Evolutionary conservation across 371 early-diverging fungal genomes (phyloP), one percentile per base, ranked within the genome.

Genomic region (Mortierella sp.): DNA sequence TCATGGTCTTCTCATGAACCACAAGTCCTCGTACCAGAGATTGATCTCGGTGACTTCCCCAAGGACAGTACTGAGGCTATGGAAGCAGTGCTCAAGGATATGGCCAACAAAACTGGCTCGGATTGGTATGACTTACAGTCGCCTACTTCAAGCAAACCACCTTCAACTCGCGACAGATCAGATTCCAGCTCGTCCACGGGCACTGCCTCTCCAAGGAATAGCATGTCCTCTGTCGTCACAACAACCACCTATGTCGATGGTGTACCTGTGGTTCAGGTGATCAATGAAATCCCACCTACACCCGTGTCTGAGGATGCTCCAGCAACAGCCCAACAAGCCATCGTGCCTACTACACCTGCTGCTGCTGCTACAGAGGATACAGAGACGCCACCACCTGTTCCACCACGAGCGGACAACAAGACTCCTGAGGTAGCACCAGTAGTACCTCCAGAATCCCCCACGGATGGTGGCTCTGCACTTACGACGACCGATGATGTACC

Each of bases 201-300:
- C 8, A 45, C 60, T 13, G 50, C 60, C 0, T 64, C 66, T 10
- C 72, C 60, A 22, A 60, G 64, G 47, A 49, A 41, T 27, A 74
- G 74, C 22, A 60, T 74, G 34, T 74, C 74, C 13, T 67, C 74
- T 10, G 40, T 25, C 1, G 21, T 62, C 14, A 63, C 74, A 1
- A 74, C 74, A 8, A 49, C 63, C 16, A 74, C 76, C 28, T 74
- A 74, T 57, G 54, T 74, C 46, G 69, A 74, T 29, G 76, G 76
- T 9, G 45, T 63, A n/a, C 64, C 76, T 4, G 50, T 55, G 14
- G 61, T 74, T 29, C 43, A 63, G 13, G 54, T 50, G 10, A 74
- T 74, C 17, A 67, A 74, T n/a, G 69, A 74, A 54, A 74, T 74
- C n/a, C 76, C 76, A 40, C 76, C 76, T 22, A 74, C 76, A 0